phyloP scores from a whole-genome alignment of 495 filamentous ascomycete genomes.

The Talaromyces adpressus region DNA sequence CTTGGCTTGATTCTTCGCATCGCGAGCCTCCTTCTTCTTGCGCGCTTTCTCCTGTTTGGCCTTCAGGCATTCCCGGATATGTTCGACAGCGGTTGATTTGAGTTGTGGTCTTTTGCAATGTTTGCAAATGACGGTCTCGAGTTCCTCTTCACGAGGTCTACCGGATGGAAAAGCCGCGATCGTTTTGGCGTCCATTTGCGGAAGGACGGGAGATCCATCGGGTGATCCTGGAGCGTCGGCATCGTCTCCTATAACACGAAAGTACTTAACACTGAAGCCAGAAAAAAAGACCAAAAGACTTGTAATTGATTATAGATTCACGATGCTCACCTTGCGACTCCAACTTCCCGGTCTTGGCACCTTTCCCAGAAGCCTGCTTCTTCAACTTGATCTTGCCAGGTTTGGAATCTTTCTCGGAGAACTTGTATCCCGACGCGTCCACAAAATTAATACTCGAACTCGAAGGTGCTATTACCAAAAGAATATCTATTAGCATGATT shows the following conservation, averaged over 20 bases:
- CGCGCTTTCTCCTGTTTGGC: constrained; percentile 75
- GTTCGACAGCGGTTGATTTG: constrained; percentile 51
- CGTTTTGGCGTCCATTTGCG: constrained; percentile 62
- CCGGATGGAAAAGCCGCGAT: constrained; percentile 67
- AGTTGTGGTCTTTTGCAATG: constrained; percentile 72
- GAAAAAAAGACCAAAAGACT: background rate
- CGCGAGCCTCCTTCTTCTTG: constrained; percentile 66
- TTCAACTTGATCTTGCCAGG: constrained; percentile 62
- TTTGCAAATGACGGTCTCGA: constrained; percentile 68
- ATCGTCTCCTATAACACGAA: constrained; percentile 16
- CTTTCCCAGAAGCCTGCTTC: constrained; percentile 48
- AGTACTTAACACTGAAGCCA: background rate
- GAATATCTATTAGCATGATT: background rate
- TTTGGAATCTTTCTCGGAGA: constrained; percentile 57
- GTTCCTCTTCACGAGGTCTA: constrained; percentile 60
- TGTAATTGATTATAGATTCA: background rate
- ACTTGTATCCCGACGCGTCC: constrained; percentile 42
- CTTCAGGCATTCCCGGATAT: constrained; percentile 62
- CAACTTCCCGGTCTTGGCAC: constrained; percentile 46
- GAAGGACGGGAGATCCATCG: constrained; percentile 54
- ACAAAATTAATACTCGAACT: constrained; percentile 32
- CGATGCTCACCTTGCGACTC: constrained; percentile 43
- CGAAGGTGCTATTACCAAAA: background rate
- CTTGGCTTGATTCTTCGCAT: constrained; percentile 55
- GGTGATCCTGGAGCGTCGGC: constrained; percentile 26